Evolutionary conservation across 305 asterid species (phyloP).

Genomic region (Fraxinus floribunda): DNA sequence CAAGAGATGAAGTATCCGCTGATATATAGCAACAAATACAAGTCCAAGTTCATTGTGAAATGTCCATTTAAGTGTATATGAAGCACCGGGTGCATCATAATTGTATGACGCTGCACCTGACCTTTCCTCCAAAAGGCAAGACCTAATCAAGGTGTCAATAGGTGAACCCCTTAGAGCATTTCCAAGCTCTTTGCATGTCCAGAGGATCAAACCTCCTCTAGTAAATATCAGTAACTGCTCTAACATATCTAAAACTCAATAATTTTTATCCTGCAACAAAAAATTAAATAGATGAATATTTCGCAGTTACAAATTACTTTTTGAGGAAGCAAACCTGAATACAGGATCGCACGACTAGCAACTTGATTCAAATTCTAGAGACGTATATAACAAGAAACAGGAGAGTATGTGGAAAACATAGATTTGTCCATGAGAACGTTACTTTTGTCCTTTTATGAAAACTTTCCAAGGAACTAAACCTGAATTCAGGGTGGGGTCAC

Average conservation of each 20-base stretch:
- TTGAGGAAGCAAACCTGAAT: neutral
- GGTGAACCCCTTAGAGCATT: conserved; percentile 92
- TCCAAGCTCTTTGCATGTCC: conserved; percentile 91
- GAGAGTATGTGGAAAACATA: neutral
- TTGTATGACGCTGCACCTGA: conserved; percentile 83
- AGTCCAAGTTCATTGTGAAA: conserved; percentile 89
- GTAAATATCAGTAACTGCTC: conserved; percentile 89
- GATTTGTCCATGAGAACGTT: neutral
- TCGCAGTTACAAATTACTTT: neutral
- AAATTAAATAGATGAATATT: neutral
- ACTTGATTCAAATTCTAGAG: neutral
- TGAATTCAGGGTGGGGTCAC: neutral
- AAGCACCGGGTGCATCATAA: conserved; percentile 83
- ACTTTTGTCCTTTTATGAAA: neutral
- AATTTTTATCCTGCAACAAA: conserved; percentile 39
- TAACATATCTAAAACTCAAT: conserved; percentile 53
- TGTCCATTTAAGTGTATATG: conserved; percentile 90
- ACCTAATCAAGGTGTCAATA: conserved; percentile 78
- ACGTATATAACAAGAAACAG: neutral
- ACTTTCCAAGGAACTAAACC: neutral
- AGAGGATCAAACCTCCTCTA: conserved; percentile 92
- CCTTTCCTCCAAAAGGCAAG: conserved; percentile 95
- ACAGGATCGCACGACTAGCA: neutral
- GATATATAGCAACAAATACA: conserved; percentile 90
- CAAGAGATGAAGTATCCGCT: conserved; percentile 82